Base-by-base conservation (phyloP, 1,139 yeast species). In the Suhomyces wounanorum region DNA sequence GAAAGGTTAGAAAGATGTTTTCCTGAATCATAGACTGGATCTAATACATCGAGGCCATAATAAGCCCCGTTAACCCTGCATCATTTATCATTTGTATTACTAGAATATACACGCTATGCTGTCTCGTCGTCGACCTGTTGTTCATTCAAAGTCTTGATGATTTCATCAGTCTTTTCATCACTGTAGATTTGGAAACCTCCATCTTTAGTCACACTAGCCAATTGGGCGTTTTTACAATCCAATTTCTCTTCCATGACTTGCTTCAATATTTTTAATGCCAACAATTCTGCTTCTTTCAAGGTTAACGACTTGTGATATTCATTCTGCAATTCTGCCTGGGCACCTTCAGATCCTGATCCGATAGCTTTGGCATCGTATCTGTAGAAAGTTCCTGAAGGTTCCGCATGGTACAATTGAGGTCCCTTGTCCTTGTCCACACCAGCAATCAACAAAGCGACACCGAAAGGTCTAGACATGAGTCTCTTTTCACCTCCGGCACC, bases 241-340 rank as follows among this genome's bases (percentile, higher is more conserved):
- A 95, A 79, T 72, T 94, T 94, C 72, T 95, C 99, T 75, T 95
- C 99, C 99, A 95, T 95, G 45, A 95, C 99, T 72, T 95, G 99
- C 69, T 92, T 92, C 63, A 95, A 81, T 51, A 89, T 89, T 76
- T 92, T 92, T 65, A 95, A 81, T 11, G 94, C 87, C 66, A 95
- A 78, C 45, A 89, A 73, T 74, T 95, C 99, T 8, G 98, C 99
- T 67, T 95, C 99, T 60, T 85, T 84, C 63, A 94, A 77, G n/a
- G 98, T 90, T 63, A 95, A 78, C 18, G 96, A 89, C 62, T 92
- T 87, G 71, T 94, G 98, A 73, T 95, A 95, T 72, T 95, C 97
- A 64, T 92, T 94, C 70, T 94, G 97, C 64, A 95, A 79, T 70
- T 95, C 99, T 1, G 97, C 89, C 72, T 95, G 99, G 2, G 99